Evolutionary conservation across 371 early-diverging fungal species (phyloP).

Genomic region (Furculomyces boomerangus): DNA sequence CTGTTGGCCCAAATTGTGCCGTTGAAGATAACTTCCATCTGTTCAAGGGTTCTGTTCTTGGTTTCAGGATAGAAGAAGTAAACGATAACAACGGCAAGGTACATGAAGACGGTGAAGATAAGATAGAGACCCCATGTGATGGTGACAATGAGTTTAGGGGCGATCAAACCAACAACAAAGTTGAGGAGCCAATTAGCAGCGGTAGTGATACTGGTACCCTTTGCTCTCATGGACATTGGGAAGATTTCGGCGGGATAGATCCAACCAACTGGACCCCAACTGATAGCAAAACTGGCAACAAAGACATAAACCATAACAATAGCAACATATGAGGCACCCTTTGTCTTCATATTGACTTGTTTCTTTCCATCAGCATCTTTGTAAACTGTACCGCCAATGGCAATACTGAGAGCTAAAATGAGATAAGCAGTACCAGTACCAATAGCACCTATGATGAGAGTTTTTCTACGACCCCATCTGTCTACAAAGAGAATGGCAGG

Average conservation of each 20-base stretch:
- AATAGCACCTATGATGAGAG: slow-evolving; percentile 30
- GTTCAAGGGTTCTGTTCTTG: slow-evolving; percentile 51
- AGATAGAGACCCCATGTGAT: slow-evolving; percentile 45
- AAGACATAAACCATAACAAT: slow-evolving; percentile 51
- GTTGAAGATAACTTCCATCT: slow-evolving; percentile 36
- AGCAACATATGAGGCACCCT: slow-evolving; percentile 29
- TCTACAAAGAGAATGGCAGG: slow-evolving; percentile 60
- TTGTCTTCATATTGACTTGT: slow-evolving; percentile 19
- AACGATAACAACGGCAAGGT: slow-evolving; percentile 32
- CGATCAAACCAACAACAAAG: slow-evolving; percentile 38
- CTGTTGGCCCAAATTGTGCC: slow-evolving; percentile 15
- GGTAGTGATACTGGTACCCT: slow-evolving; percentile 70
- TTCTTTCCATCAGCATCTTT: slow-evolving; percentile 6
- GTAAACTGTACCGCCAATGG: slow-evolving; percentile 8
- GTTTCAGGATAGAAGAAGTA: slow-evolving; percentile 69
- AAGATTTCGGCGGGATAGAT: slow-evolving; percentile 80
- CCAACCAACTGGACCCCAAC: slow-evolving; percentile 90
- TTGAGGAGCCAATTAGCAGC: slow-evolving; percentile 80
- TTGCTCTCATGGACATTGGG: slow-evolving; percentile 55
- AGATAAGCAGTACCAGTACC: slow-evolving; percentile 10
- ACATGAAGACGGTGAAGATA: slow-evolving; percentile 41
- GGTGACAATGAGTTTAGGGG: slow-evolving; percentile 38
- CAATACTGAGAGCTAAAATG: slow-evolving; percentile 28
- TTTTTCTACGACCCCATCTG: slow-evolving; percentile 39
- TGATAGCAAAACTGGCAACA: slow-evolving; percentile 56